Base-by-base conservation (phyloP, 257 asterid species). In the Fraxinus excelsior region DNA sequence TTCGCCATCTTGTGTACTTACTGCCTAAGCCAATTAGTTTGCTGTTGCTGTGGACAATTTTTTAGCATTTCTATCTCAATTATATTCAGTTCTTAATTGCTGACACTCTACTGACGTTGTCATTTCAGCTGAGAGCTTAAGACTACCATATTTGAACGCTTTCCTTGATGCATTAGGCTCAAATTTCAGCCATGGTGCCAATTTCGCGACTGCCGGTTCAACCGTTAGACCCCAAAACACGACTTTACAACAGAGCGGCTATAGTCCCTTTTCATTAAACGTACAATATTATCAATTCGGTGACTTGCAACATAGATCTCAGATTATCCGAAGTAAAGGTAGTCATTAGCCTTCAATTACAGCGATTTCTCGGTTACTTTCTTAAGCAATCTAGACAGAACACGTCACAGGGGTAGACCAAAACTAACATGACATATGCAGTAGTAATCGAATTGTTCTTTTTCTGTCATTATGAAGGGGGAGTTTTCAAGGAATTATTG, bases 131-230 rank as follows among this genome's bases (percentile, higher is more conserved):
- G 89, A 87, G 75, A 82, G 79, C 64, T 66, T 93, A 82, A 87
- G 87, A 62, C 65, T 88, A 70, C 93, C 93, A 25, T 84, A 86
- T 75, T 88, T 91, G 5, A 85, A 84, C 71, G 91, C 97, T 1
- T 93, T 80, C 79, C 97, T 93, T 32, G 97, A 93, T 79, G 87
- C 97, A 29, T 73, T 91, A 37, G 98, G 98, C 70, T 81, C 96
- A 5, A 91, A 91, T 76, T 91, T 93, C 75, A 91, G 91, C 79
- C 91, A 90, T 80, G 96, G 97, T 66, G 94, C 92, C 74, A 93
- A 93, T 76, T 93, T 93, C 56, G 98, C 98, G 1, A 89, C 97
- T 7, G 95, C 97, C n/a, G 97, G 95, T 64, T 93, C 98, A 23
- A 90, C 98, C 3, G 88, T 93, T 71, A 86, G 96, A 83, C 94